phyloP scores from a whole-genome alignment of 257 asterid genomes.

The Nyctanthes arbortristis region DNA sequence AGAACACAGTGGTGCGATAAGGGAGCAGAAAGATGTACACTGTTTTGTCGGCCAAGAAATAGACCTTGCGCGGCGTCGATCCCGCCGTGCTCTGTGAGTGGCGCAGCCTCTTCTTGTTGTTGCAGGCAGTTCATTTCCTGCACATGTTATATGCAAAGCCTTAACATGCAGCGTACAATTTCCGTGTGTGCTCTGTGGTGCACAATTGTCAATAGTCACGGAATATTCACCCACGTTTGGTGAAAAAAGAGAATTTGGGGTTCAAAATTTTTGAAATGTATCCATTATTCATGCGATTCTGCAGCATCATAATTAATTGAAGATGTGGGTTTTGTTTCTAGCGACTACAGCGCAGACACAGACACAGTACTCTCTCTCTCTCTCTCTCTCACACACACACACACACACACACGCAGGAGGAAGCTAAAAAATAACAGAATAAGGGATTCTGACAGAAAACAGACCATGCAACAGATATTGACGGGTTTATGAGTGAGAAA shows the following conservation, averaged over 20 bases:
- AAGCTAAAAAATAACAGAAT: conserved; percentile 38
- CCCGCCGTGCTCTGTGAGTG: conserved; percentile 16
- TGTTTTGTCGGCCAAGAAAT: conserved; percentile 22
- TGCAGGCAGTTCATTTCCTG: conserved; percentile 37
- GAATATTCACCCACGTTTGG: not conserved
- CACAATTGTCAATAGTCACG: no score
- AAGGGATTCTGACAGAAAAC: conserved; percentile 20
- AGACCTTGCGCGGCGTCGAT: conserved; percentile 23
- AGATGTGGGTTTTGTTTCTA: conserved; percentile 22
- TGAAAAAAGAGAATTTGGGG: not conserved
- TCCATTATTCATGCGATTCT: no score
- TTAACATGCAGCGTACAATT: no score
- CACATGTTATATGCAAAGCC: no score
- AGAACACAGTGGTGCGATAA: no score
- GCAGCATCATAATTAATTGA: conserved; percentile 22
- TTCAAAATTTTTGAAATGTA: not conserved
- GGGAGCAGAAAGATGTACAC: no score
- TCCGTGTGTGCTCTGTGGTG: no score
- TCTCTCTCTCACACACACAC: no score
- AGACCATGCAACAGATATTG: conserved; percentile 26
- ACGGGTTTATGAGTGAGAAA: conserved; percentile 17
- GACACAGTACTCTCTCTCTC: conserved; percentile 12
- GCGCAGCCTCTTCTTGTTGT: conserved; percentile 35
- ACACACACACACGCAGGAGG: no score
- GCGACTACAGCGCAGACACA: conserved; percentile 14